Conservation (phyloP, 1,284 basidiomycete genomes). For the Porogramme epimiltina region DNA sequence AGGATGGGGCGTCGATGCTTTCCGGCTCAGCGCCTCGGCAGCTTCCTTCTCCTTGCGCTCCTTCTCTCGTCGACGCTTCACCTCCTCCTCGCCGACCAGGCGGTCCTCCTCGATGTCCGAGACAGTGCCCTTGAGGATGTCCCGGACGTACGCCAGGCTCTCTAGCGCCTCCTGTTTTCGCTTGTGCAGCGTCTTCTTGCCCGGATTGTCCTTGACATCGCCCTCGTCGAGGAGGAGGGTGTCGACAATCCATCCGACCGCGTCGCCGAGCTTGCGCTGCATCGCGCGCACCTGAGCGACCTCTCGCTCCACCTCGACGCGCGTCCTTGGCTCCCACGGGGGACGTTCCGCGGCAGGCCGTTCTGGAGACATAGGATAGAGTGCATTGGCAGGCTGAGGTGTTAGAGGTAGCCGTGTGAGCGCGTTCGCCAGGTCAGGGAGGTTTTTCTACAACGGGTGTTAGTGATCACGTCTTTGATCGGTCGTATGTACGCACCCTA, state of each 20-base stretch:
- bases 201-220: constrained; percentile 41
- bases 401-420: constrained; percentile 55
- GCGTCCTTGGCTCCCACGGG: constrained; percentile 64
- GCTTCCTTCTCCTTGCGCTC: constrained; percentile 28
- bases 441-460: constrained; percentile 60
- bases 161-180: constrained; percentile 70
- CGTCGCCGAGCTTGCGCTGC: constrained; percentile 65
- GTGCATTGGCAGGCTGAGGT: constrained; percentile 41
- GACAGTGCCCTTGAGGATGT: constrained; percentile 61
- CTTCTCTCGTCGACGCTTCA: constrained; percentile 30
- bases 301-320: constrained; percentile 69
- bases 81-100: constrained; percentile 57
- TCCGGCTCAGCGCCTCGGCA: constrained; percentile 19
- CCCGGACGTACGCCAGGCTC: constrained; percentile 71
- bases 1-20: constrained; percentile 23
- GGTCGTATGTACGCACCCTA: constrained; percentile 46
- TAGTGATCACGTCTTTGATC: constrained; percentile 5
- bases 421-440: constrained; percentile 77
- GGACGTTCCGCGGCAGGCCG: constrained; percentile 57
- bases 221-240: constrained; percentile 60
- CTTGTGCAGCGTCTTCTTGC: constrained; percentile 37
- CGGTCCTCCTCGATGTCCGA: constrained; percentile 62
- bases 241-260: constrained; percentile 72
- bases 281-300: constrained; percentile 49
- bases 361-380: constrained; percentile 69